Conservation (phyloP, 805 yeast species). For the Debaryomyces maramus region DNA sequence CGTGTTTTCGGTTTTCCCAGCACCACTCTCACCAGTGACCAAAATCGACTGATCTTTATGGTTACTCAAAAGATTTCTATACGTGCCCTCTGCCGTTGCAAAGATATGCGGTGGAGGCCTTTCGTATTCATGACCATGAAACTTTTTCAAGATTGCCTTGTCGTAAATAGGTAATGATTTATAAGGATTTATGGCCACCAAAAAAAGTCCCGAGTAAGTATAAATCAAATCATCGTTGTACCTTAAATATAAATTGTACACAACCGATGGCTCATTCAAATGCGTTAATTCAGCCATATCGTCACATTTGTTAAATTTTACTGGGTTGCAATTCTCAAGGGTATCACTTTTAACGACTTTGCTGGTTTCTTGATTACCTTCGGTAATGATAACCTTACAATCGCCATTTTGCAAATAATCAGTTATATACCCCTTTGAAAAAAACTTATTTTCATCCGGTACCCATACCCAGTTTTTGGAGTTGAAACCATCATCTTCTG, state of each 20-base stretch:
- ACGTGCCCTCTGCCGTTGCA: conserved; percentile 82
- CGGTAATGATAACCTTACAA: conserved; percentile 36
- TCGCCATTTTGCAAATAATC: conserved; percentile 40
- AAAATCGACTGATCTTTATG: conserved; percentile 82
- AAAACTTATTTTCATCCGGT: conserved; percentile 53
- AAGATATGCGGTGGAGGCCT: conserved; percentile 80
- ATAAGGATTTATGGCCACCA: conserved; percentile 96
- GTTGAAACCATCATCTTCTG: conserved; percentile 32
- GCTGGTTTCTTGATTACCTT: conserved; percentile 43
- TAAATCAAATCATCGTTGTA: conserved; percentile 78
- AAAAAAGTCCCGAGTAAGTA: conserved; percentile 91
- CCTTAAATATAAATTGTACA: conserved; percentile 75
- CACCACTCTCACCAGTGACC: conserved; percentile 99
- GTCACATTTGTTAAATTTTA: conserved; percentile 83
- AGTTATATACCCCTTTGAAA: conserved; percentile 59
- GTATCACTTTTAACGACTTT: conserved; percentile 43
- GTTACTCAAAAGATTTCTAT: conserved; percentile 66
- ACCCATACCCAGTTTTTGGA: conserved; percentile 77
- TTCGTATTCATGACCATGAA: conserved; percentile 42
- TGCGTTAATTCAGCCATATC: conserved; percentile 96
- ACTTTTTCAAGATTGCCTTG: conserved; percentile 53
- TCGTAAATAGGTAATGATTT: conserved; percentile 70
- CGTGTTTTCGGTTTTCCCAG: conserved; percentile 97
- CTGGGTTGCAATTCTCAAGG: conserved; percentile 76
- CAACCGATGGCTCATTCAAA: conserved; percentile 93